Evolutionary conservation across 257 asterid species (phyloP).

Genomic region (Paraleonurus japonicus): DNA sequence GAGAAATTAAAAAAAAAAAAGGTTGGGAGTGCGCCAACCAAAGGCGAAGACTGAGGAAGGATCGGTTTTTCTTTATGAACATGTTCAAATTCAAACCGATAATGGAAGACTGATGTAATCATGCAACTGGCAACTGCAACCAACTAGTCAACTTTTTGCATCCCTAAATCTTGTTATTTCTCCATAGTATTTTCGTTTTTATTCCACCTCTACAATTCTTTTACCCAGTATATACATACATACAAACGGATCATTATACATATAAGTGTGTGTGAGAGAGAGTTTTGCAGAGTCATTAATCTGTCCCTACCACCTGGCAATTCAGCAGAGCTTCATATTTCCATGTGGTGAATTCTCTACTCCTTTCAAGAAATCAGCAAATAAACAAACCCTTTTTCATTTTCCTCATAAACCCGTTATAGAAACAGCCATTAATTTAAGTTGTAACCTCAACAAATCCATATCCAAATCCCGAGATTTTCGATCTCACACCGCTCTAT

Average conservation of each 20-base stretch:
- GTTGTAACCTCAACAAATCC: neutral
- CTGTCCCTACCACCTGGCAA: slow-evolving; percentile 37
- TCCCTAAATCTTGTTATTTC: slow-evolving; percentile 5
- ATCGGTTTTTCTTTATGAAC: neutral
- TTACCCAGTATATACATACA: neutral
- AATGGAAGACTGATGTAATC: slow-evolving; percentile 27
- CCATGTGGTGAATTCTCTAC: slow-evolving; percentile 40
- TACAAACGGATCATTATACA: neutral
- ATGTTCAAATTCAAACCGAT: slow-evolving; percentile 4
- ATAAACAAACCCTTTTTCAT: neutral
- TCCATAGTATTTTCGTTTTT: neutral
- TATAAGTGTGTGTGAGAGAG: slow-evolving; percentile 18
- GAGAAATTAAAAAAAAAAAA: neutral
- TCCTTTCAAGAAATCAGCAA: slow-evolving; percentile 1
- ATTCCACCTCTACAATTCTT: neutral
- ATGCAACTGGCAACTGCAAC: neutral
- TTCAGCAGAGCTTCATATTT: slow-evolving; percentile 26
- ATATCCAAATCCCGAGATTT: slow-evolving; percentile 29
- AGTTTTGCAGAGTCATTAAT: slow-evolving; percentile 13
- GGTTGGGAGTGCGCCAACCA: slow-evolving; percentile 30
- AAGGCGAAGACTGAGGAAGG: slow-evolving; percentile 5
- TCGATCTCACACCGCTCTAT: slow-evolving; percentile 28
- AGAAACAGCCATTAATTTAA: neutral
- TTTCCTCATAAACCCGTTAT: neutral
- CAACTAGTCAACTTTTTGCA: slow-evolving; percentile 27